phyloP scores from a whole-genome alignment of 768 basidiomycete genomes.

The Hypholoma fasciculare region DNA sequence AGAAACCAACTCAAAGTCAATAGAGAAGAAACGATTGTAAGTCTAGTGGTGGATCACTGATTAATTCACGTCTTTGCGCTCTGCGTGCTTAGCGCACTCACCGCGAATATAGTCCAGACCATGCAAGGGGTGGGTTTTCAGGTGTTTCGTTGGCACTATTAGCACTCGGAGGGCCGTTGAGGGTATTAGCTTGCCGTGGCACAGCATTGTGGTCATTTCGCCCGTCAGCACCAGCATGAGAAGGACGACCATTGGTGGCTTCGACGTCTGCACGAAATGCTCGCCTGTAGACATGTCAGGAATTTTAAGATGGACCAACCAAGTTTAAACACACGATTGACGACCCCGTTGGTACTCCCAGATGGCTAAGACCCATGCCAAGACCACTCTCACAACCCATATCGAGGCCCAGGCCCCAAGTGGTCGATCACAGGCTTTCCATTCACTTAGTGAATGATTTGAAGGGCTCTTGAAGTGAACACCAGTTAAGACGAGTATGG shows the following conservation, averaged over 20 bases:
- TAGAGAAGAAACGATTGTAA: conserved; percentile 66
- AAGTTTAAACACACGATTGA: conserved; percentile 10
- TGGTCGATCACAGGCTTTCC: conserved; percentile 62
- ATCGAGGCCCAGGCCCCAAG: conserved; percentile 67
- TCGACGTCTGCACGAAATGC: neutral
- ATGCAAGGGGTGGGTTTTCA: conserved; percentile 8
- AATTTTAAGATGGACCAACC: neutral
- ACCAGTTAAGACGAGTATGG: conserved; percentile 47
- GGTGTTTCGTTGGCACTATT: neutral
- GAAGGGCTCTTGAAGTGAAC: conserved; percentile 47
- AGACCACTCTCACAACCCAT: conserved; percentile 55
- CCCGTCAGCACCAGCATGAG: neutral
- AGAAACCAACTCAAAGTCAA: conserved; percentile 83
- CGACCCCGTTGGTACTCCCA: conserved; percentile 55
- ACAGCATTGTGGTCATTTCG: neutral
- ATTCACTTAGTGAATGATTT: conserved; percentile 45
- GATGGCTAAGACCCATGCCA: conserved; percentile 49
- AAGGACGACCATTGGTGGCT: neutral
- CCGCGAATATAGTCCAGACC: conserved; percentile 37
- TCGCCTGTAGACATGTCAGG: neutral
- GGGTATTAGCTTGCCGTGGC: neutral
- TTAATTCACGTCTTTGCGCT: neutral
- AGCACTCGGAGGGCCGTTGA: neutral
- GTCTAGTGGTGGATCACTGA: conserved; percentile 3
- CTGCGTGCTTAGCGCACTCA: conserved; percentile 23